Base-by-base conservation (phyloP, 352 stramenopile genomes). In the Plasmopara viticola region DNA sequence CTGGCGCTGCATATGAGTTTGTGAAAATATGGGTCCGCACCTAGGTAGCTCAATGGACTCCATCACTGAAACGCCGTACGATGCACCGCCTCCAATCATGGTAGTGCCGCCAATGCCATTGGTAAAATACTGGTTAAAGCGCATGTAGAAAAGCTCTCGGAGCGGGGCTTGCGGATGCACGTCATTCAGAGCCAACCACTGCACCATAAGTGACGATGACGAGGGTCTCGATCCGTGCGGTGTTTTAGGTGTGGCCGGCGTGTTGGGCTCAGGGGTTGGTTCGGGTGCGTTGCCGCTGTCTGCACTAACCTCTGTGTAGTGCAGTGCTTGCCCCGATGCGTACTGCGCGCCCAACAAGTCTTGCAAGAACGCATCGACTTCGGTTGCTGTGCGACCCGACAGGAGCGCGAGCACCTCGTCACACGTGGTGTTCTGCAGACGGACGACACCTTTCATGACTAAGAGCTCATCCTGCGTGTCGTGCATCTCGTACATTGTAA, bases 81-180 rank as follows among this genome's bases (percentile, higher is more conserved):
- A 66, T n/a, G 63, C 67, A 30, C 64, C 60, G n/a, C 64, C 51
- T 38, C 50, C 61, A 6, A 60, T 44, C 34, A 53, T 46, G 42
- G 61, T 74, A 54, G 62, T 51, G 42, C 56, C 39, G 44, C 49
- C 52, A 44, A 74, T 71, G 5, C 77, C 65, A 18, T 62, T 56
- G 59, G 48, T 53, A 58, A 79, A 86, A 40, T 34, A 68, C 56
- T 86, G 73, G 54, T 84, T 80, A 59, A 85, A 91, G 14, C 79
- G 75, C 75, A 90, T 79, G 53, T 87, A 90, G 49, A 91, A 67
- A 40, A 87, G 89, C 46, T 93, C 83, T 41, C 80, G 68, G n/a
- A 79, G 51, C 17, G 79, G 82, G 1, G 78, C 49, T 51, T 78
- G 64, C 15, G 68, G 60, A 20, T 65, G 72, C 41, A 72, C 40